Conservation (phyloP, 2,329 filamentous ascomycete genomes). For the Claviceps sp. region DNA sequence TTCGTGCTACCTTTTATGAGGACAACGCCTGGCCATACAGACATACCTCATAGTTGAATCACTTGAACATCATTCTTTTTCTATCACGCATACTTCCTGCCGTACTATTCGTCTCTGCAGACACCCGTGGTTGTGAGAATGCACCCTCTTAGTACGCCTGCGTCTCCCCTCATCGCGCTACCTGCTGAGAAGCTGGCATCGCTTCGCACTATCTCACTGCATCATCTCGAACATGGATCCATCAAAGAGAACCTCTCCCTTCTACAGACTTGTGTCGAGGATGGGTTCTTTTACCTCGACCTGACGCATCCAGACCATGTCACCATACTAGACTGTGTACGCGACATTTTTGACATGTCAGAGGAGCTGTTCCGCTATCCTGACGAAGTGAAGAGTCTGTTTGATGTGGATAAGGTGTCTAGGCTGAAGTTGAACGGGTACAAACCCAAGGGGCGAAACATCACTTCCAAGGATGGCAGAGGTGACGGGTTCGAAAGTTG, state of each 20-base stretch:
- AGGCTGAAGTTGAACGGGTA: not conserved
- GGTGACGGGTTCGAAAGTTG: not conserved
- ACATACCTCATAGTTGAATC: too few relatives aligned
- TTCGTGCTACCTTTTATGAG: too few relatives aligned
- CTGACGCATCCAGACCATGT: not conserved
- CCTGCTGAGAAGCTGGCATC: not conserved
- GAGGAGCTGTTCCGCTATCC: not conserved
- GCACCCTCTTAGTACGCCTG: not conserved
- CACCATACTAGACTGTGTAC: not conserved
- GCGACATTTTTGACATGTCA: not conserved
- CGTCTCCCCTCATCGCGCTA: not conserved
- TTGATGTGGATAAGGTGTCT: not conserved
- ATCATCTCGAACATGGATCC: not conserved
- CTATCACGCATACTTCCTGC: too few relatives aligned
- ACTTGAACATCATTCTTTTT: too few relatives aligned
- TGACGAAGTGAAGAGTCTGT: not conserved
- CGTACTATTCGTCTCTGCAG: too few relatives aligned
- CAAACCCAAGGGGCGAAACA: not conserved
- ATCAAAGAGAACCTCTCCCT: not conserved
- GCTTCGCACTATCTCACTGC: not conserved
- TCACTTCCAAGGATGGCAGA: not conserved
- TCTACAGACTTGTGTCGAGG: not conserved
- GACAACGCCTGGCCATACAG: too few relatives aligned
- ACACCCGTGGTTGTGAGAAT: not conserved
- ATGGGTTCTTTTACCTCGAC: not conserved